A percentile compares a stretch with the other conserved stretches of the same genome.
Evolutionary conservation across 2,329 filamentous ascomycete genomes (phyloP).

Genomic region (Neonectria coccinea): DNA sequence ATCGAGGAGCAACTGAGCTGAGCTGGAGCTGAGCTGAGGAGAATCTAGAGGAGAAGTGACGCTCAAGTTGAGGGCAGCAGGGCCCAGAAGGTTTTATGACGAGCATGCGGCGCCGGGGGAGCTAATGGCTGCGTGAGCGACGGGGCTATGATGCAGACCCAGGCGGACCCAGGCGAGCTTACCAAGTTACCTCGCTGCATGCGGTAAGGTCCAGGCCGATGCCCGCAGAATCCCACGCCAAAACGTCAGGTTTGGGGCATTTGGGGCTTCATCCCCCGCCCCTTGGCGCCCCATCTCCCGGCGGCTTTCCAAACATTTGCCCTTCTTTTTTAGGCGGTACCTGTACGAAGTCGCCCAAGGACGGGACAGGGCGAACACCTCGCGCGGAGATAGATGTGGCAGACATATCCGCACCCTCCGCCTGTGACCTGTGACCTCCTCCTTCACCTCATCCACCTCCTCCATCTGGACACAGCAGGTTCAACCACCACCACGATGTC

Average conservation of each 20-base stretch:
- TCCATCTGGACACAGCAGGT: conserved; percentile 20
- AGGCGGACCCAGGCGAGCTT: conserved; percentile 31
- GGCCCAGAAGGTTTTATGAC: conserved; percentile 48
- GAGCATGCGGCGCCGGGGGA: conserved; percentile 42
- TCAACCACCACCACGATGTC: conserved; percentile 13
- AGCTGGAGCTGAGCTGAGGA: conserved; percentile 32
- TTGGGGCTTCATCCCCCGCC: conserved; percentile 13
- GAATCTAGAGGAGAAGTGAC: conserved; percentile 41
- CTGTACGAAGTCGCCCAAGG: conserved; percentile 2
- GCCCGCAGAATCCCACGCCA: conserved; percentile 27
- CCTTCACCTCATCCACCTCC: conserved; percentile 3
- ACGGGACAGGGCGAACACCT: neutral
- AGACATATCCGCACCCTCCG: conserved; percentile 7
- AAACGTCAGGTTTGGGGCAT: conserved; percentile 23
- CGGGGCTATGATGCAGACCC: conserved; percentile 47
- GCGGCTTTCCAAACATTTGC: conserved; percentile 17
- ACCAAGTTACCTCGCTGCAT: conserved; percentile 36
- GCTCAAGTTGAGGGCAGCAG: conserved; percentile 38
- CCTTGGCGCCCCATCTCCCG: conserved; percentile 29
- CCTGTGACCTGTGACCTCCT: neutral
- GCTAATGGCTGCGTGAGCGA: conserved; percentile 44
- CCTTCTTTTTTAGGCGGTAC: conserved; percentile 15
- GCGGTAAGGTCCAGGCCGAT: conserved; percentile 27
- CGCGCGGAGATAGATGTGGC: conserved; percentile 8
- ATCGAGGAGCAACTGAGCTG: conserved; percentile 24